Base-by-base conservation (phyloP, 2,329 filamentous ascomycete species). In the Xylariaceae sp. region DNA sequence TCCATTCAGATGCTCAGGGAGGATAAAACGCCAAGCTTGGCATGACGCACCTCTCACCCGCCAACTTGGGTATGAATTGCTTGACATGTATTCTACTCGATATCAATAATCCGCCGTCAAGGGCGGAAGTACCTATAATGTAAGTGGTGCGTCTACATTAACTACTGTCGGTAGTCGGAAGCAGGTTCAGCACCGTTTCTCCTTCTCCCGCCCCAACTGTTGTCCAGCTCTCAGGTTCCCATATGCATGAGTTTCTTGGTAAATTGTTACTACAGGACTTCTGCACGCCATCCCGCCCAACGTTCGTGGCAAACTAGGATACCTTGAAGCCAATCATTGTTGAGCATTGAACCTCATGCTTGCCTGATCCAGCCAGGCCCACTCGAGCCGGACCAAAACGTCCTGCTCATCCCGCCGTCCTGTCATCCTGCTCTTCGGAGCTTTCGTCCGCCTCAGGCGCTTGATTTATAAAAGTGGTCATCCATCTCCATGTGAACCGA, bases 301-400 rank as follows among this genome's bases (percentile, higher is more conserved):
- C 19, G 8, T 16, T 36, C 14, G 26, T 46, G 50, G 24, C 12
- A n/a, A 34, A 16, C 50, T 4, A 29, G 52, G n/a, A 33, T 44
- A 17, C 14, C 16, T 17, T 6, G 17, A 5, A 23, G 21, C 57
- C 53, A 60, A 57, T 60, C 57, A 49, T 9, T 3, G n/a, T n/a
- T 2, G 17, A 4, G 23, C 1, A 36, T 37, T 26, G 9, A 31
- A 7, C 43, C 45, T 57, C 14, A 7, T 23, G 44, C 36, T 53
- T 50, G 43, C 57, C 53, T 24, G 28, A 60, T 53, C 12, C 14
- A 53, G 53, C 21, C 33, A 44, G 48, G 24, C 19, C 56, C 47
- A 51, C n/a, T 43, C n/a, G 31, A 16, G 7, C 53, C 49, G 53
- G 57, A 60, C 33, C 37, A 56, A 52, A 52, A 44, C 4, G 43